phyloP scores from a whole-genome alignment of 2,329 filamentous ascomycete species.

The Fonsecaea pedrosoi region DNA sequence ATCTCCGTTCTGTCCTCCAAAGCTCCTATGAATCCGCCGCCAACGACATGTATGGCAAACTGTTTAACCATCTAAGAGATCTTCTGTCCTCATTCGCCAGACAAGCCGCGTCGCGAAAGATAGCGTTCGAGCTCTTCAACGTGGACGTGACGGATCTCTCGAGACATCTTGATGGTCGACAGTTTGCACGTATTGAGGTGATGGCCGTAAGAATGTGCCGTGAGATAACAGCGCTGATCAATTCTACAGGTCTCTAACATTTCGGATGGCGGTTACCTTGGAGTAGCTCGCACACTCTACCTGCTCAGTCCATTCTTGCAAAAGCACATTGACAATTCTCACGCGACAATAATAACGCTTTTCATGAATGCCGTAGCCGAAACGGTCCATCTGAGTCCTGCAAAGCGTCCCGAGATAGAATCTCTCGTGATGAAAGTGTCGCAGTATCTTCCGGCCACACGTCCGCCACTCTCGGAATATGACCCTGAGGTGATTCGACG shows the following conservation, averaged over 20 bases:
- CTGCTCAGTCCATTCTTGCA: neutral
- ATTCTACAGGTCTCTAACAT: neutral
- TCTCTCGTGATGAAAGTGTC: neutral
- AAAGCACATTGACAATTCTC: neutral
- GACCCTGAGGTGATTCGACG: too few species aligned
- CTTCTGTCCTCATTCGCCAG: neutral
- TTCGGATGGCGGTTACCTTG: neutral
- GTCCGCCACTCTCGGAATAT: neutral
- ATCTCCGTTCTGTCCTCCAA: neutral
- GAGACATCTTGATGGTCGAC: neutral
- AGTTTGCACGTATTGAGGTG: neutral
- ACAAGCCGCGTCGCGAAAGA: neutral
- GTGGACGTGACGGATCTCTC: neutral
- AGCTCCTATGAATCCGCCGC: neutral
- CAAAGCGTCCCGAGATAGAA: too few species aligned
- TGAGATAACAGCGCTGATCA: neutral
- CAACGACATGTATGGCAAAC: neutral
- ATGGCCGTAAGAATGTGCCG: neutral
- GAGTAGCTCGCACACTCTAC: neutral
- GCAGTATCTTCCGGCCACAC: neutral
- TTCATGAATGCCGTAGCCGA: neutral
- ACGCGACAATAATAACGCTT: neutral
- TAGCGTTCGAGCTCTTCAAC: neutral
- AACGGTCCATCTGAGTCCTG: too few species aligned
- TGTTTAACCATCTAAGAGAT: neutral